Evolutionary conservation across 2,329 filamentous ascomycete genomes (phyloP), one percentile per base, ranked within the genome.

Genomic region (Aspergillus tubingensis): DNA sequence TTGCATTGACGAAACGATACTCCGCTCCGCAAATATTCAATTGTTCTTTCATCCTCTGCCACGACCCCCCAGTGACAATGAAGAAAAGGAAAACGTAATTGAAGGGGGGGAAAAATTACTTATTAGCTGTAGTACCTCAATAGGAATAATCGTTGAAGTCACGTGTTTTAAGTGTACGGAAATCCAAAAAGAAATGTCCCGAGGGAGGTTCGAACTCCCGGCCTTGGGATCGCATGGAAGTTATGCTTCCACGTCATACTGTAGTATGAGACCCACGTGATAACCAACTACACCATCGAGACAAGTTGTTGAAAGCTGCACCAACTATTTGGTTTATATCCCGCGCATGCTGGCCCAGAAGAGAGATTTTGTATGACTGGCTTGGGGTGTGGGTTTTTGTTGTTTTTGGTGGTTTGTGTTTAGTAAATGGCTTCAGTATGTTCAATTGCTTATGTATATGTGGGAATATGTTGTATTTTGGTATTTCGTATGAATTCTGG

Each of bases 221-320:
- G 53, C 53, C 53, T 55, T 55, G 53, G 53, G 53, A 55, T 55
- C 23, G 38, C 53, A 27, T 27, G 43, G 53, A 55, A 55, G 53
- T 55, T 49, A 5, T 17, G 30, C 53, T 55, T 55, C 53, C 39
- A 30, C 25, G 53, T 55, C 53, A 55, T 47, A 55, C 53, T 55
- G 23, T 13, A 23, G 39, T 55, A 55, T 55, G 53, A 55, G 53
- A 55, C 53, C 53, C 53, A 55, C 53, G 53, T 55, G 53, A 55
- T 55, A 55, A 55, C 53, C 53, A 55, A 55, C 53, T 55, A 55
- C 53, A 55, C 53, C 53, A 55, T 55, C 53, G 53, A 55, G 53
- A 55, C 53, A 10, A 36, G 6, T 21, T 55, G 53, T 55, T 55
- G 53, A 36, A 21, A 17, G 0, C 13, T 0, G 19, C 7, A 4